phyloP scores from a whole-genome alignment of 2,329 filamentous ascomycete genomes.

The Cercospora citrullina region DNA sequence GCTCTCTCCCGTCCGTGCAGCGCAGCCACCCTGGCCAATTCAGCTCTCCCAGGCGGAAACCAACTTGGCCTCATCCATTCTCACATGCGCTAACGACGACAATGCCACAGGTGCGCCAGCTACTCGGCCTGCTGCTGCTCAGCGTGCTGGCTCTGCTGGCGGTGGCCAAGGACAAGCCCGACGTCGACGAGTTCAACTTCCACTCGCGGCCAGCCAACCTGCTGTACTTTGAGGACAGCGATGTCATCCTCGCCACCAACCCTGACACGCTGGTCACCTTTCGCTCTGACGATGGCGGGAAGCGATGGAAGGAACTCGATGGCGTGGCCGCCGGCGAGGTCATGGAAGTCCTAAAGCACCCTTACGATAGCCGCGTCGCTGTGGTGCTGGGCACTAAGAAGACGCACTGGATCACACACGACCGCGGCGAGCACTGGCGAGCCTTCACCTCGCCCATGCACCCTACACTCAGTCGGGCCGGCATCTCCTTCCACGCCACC shows the following conservation, averaged over 20 bases:
- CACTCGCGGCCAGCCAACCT: constrained; percentile 66
- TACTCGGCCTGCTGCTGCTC: constrained; percentile 25
- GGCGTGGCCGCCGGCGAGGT: constrained; percentile 65
- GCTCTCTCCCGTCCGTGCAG: neutral
- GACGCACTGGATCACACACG: constrained; percentile 78
- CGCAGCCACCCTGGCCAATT: neutral
- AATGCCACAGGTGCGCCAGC: constrained; percentile 24
- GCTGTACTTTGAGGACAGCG: constrained; percentile 89
- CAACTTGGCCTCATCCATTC: constrained; percentile 1
- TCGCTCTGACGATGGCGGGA: constrained; percentile 78
- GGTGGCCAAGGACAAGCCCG: constrained; percentile 51
- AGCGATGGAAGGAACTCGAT: constrained; percentile 67
- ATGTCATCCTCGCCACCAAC: constrained; percentile 77
- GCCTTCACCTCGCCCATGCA: constrained; percentile 65
- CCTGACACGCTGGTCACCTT: constrained; percentile 64
- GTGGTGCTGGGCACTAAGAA: constrained; percentile 69
- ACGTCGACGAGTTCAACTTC: constrained; percentile 65
- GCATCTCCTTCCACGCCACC: constrained; percentile 76
- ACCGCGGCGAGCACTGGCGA: constrained; percentile 80
- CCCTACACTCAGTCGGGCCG: constrained; percentile 56
- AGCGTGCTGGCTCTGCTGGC: constrained; percentile 29
- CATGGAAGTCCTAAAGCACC: constrained; percentile 69
- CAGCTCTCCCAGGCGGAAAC: neutral
- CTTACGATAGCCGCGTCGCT: constrained; percentile 74
- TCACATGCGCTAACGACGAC: constrained; percentile 12